phyloP scores from a whole-genome alignment of 192 early-diverging fungal species.

The Entomortierella lignicola region DNA sequence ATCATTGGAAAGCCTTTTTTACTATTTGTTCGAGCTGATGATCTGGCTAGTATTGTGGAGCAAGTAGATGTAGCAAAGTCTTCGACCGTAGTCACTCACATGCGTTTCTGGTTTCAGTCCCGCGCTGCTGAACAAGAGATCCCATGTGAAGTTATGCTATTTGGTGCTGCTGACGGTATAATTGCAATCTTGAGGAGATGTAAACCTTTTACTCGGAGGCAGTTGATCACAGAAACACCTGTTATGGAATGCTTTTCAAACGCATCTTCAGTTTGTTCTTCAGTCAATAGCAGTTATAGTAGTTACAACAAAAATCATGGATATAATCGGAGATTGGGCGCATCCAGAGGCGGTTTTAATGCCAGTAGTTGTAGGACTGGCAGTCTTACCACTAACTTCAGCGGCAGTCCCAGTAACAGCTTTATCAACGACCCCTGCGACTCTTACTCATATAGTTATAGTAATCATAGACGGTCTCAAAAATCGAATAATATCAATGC shows the following conservation, averaged over 20 bases:
- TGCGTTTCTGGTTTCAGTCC: constrained; percentile 50
- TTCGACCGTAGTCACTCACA: constrained; percentile 40
- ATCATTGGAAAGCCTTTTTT: constrained; percentile 40
- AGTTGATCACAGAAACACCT: constrained; percentile 4
- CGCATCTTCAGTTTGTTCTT: neutral
- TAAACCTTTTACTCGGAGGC: constrained; percentile 31
- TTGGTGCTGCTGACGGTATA: constrained; percentile 48
- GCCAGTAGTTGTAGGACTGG: too few species aligned
- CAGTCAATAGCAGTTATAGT: neutral
- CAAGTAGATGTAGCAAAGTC: constrained; percentile 54
- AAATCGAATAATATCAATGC: too few species aligned
- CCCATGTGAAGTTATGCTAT: constrained; percentile 48
- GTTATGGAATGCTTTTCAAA: constrained; percentile 1
- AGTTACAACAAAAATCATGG: neutral
- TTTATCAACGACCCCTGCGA: neutral
- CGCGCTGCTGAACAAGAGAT: constrained; percentile 28
- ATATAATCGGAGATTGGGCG: too few species aligned
- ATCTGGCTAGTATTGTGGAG: constrained; percentile 32
- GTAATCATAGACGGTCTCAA: too few species aligned
- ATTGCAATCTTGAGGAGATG: constrained; percentile 34
- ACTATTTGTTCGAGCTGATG: constrained; percentile 43
- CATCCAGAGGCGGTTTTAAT: too few species aligned
- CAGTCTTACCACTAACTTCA: too few species aligned
- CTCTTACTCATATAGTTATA: too few species aligned
- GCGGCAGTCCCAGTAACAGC: too few species aligned